Base-by-base conservation (phyloP, 257 asterid species). In the Jacaranda copaia region DNA sequence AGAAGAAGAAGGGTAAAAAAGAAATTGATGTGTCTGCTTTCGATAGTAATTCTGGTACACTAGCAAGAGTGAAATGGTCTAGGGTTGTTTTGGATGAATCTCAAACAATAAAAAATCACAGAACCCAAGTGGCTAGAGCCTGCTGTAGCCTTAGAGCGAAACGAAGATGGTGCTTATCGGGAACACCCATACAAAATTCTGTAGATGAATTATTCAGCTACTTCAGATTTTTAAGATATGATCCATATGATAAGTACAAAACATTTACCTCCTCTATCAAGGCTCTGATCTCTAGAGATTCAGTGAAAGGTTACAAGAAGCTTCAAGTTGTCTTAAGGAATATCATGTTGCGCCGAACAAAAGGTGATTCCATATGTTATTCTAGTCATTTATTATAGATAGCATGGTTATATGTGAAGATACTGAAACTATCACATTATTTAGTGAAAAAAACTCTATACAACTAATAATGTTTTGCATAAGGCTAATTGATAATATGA, bases 131-230 rank as follows among this genome's bases (percentile, higher is more conserved):
- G 77, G 98, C 99, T 69, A 85, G 98, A 82, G 98, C 99, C 83
- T 96, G 99, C 86, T 93, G 97, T 81, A 87, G 98, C 86, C 98
- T 96, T 85, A 90, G 92, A 83, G 99, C 99, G 12, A 96, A 93
- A 83, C 83, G 96, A 80, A 87, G 99, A 84, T 96, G 99, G 99
- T 96, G 98, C 88, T 86, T 96, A 82, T 96, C 99, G 42, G 99
- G 99, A 85, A 96, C 99, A 18, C 99, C 99, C 10, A 91, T 96
- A 83, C 99, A 96, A 79, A 96, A 93, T 85, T 89, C 98, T 39
- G 84, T 96, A 43, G 99, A 96, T 81, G 99, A 96, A 58, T 85
- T 96, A 64, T 96, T 81, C 89, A 96, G 99, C 89, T 96, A 96
- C 88, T 96, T 96, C 87, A 87, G 98, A 82, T 96, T 96, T 82